Percentiles rank a stretch among this genome's conserved stretches.
phyloP scores from a whole-genome alignment of 768 basidiomycete species.

The Mycena latifolia region DNA sequence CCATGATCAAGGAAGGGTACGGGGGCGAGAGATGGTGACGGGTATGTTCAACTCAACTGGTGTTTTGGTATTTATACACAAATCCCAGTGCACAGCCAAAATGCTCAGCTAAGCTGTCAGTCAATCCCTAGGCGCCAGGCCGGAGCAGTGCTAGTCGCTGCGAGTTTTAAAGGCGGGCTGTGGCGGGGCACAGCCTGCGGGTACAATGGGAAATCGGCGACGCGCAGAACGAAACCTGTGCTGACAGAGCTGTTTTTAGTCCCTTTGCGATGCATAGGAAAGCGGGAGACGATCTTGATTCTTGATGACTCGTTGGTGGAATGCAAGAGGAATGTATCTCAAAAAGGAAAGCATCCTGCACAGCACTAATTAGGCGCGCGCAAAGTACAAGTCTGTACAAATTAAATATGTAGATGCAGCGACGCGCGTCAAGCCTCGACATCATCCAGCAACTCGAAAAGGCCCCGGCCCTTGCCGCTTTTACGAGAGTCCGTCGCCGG shows the following conservation, averaged over 20 bases:
- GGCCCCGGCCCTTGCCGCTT: constrained; percentile 18
- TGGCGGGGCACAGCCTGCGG: constrained; percentile 12
- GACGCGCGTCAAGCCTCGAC: constrained; percentile 26
- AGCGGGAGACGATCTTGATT: neutral
- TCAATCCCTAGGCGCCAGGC: neutral
- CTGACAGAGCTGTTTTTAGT: constrained; percentile 8
- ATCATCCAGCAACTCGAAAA: constrained; percentile 36
- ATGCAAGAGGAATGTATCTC: neutral
- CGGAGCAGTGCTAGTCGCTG: constrained; percentile 8
- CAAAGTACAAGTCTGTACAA: neutral
- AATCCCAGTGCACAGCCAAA: constrained; percentile 17
- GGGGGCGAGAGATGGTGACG: neutral
- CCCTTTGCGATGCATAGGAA: constrained; percentile 17
- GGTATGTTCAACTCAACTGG: constrained; percentile 9
- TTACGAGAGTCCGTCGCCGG: constrained; percentile 37
- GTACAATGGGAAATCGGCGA: neutral
- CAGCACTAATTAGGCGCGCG: neutral
- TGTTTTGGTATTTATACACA: neutral
- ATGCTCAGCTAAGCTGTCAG: constrained; percentile 12
- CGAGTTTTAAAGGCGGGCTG: neutral
- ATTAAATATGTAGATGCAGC: constrained; percentile 14
- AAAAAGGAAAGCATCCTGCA: neutral
- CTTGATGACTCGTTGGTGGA: too few relatives aligned
- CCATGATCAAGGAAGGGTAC: constrained; percentile 23
- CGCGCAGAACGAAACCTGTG: too few relatives aligned